These are phyloP conservation scores for Neopestalotiopsis clavispora DNA, from an alignment of 2,329 filamentous ascomycete species.

Conservation along the genomic window DNA sequence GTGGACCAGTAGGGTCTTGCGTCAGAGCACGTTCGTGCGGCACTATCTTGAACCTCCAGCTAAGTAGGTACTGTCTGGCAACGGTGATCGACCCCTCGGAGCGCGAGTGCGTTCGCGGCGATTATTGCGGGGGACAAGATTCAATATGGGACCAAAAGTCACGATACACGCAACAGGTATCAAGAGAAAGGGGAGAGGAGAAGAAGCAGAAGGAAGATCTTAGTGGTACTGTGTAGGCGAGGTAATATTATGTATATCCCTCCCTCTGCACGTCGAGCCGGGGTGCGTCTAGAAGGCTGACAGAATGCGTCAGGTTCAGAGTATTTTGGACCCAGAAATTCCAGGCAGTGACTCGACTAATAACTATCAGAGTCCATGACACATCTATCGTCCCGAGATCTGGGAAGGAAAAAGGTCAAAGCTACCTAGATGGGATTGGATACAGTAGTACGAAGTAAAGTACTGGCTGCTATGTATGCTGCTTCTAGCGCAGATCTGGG, in stretches of 20 bases:
- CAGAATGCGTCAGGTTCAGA: neutral
- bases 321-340: neutral
- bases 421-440: neutral
- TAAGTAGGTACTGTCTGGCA: neutral
- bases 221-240: neutral
- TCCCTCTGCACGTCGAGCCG: neutral
- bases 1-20: neutral
- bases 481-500: neutral
- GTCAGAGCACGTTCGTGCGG: constrained; percentile 8
- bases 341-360: constrained; percentile 9
- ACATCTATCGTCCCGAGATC: constrained; percentile 5
- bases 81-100: neutral
- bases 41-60: neutral
- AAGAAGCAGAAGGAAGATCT: neutral
- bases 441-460: too few species aligned
- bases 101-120: neutral
- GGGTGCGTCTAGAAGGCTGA: neutral
- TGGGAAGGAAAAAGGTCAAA: constrained; percentile 3
- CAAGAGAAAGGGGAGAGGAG: neutral
- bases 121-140: neutral
- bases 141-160: neutral
- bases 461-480: neutral
- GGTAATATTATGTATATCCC: neutral
- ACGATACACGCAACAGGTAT: neutral
- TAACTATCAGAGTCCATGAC: constrained; percentile 1